Conservation (phyloP, 805 yeast species). For the Crinitomyces ghanaensis region DNA sequence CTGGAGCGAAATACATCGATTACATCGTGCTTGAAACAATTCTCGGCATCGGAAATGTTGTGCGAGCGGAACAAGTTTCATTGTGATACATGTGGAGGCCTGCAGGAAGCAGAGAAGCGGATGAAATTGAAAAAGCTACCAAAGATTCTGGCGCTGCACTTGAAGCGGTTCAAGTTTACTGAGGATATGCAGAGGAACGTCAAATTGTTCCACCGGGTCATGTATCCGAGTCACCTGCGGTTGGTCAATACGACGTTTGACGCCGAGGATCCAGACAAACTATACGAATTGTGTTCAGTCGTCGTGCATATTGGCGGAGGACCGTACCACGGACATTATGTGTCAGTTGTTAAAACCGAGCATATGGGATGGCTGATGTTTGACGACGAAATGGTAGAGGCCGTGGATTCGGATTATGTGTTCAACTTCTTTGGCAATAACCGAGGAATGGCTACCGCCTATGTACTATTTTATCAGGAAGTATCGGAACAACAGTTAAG, state of each 20-base stretch:
- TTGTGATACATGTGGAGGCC: slow-evolving; percentile 80
- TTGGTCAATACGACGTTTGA: slow-evolving; percentile 54
- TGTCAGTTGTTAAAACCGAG: slow-evolving; percentile 69
- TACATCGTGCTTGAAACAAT: slow-evolving; percentile 68
- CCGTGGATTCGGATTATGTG: slow-evolving; percentile 74
- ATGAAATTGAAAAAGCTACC: slow-evolving; percentile 74
- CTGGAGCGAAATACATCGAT: slow-evolving; percentile 64
- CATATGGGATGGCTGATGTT: slow-evolving; percentile 80
- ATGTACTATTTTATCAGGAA: slow-evolving; percentile 71
- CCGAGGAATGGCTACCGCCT: slow-evolving; percentile 83
- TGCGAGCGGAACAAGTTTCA: slow-evolving; percentile 83
- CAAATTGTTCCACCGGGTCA: slow-evolving; percentile 75
- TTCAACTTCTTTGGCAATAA: slow-evolving; percentile 79
- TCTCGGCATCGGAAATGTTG: slow-evolving; percentile 75
- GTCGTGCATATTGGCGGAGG: slow-evolving; percentile 97
- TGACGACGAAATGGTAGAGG: slow-evolving; percentile 92
- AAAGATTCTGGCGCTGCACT: slow-evolving; percentile 64
- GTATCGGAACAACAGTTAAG: too few species aligned
- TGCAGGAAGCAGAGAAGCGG: slow-evolving; percentile 89
- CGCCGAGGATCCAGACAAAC: slow-evolving; percentile 38
- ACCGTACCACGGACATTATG: slow-evolving; percentile 95
- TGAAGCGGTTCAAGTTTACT: slow-evolving; percentile 85
- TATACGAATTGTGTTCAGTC: slow-evolving; percentile 73
- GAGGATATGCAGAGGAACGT: slow-evolving; percentile 72
- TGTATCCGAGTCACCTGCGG: slow-evolving; percentile 63